Percentiles rank a stretch among this genome's conserved stretches.
Evolutionary conservation across 306 rosid genomes (phyloP).

Genomic region (Parietaria judaica): DNA sequence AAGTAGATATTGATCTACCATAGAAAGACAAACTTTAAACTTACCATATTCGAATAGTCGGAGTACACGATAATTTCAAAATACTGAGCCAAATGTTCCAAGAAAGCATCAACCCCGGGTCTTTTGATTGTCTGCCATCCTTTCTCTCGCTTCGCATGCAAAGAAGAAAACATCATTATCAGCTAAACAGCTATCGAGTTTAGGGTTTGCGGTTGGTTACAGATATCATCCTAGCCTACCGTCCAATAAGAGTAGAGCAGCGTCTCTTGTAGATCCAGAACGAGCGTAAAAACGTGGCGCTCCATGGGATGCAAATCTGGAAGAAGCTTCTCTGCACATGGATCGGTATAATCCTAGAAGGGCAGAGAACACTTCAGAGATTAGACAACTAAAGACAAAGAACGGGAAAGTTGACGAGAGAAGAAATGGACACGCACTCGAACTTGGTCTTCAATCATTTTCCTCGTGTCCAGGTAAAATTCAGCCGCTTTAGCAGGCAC

Average conservation of each 20-base stretch:
- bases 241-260: conserved; percentile 83
- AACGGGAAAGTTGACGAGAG: conserved; percentile 1
- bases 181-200: background rate
- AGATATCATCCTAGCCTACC: conserved; percentile 36
- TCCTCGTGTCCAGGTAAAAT: conserved; percentile 74
- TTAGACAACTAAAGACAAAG: conserved; percentile 7
- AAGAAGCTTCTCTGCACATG: conserved; percentile 89
- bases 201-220: too few species aligned
- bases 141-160: conserved; percentile 68
- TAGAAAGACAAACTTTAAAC: conserved; percentile 9
- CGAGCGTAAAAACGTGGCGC: conserved; percentile 81
- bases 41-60: conserved; percentile 84
- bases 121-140: conserved; percentile 97
- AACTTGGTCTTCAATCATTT: conserved; percentile 70
- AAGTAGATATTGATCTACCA: conserved; percentile 4
- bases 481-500: conserved; percentile 83
- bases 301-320: conserved; percentile 90
- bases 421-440: conserved; percentile 34
- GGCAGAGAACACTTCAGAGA: conserved; percentile 13
- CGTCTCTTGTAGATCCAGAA: conserved; percentile 91
- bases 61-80: conserved; percentile 78
- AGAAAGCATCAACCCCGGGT: conserved; percentile 96
- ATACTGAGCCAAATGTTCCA: conserved; percentile 88
- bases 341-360: conserved; percentile 74
- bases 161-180: conserved; percentile 20